Conservation (phyloP, 2,329 filamentous ascomycete genomes). For the Alternaria brassicicola region DNA sequence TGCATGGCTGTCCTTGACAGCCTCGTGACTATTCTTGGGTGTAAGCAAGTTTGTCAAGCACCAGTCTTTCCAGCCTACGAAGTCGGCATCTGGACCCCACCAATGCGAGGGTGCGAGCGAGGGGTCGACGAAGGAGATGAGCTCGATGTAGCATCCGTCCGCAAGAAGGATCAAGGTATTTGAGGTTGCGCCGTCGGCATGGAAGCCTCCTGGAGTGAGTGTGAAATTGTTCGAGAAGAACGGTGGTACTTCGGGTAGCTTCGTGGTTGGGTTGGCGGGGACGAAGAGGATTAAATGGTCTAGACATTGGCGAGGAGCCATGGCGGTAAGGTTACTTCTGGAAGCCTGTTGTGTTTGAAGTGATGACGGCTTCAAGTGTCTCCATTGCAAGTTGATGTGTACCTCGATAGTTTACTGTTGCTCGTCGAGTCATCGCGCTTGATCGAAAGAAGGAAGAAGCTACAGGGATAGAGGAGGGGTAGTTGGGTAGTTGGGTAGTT, state of each 20-base stretch:
- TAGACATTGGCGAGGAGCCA: conserved; percentile 45
- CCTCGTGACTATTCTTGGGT: conserved; percentile 18
- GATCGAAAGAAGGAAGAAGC: not conserved
- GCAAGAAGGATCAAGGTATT: conserved; percentile 68
- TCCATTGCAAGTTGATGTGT: not conserved
- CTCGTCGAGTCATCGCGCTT: not conserved
- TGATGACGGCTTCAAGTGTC: no score
- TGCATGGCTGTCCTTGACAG: conserved; percentile 51
- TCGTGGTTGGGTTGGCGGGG: conserved; percentile 59
- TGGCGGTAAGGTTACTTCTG: not conserved
- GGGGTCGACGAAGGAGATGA: conserved; percentile 66
- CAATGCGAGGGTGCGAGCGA: conserved; percentile 58
- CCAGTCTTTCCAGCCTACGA: conserved; percentile 66
- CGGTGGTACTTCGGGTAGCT: conserved; percentile 45
- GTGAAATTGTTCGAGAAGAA: conserved; percentile 63
- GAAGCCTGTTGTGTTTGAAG: not conserved
- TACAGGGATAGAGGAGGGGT: not conserved
- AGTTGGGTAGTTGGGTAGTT: no score
- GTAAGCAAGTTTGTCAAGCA: conserved; percentile 47
- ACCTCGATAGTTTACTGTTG: not conserved
- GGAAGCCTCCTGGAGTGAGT: conserved; percentile 65
- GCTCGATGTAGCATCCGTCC: conserved; percentile 70
- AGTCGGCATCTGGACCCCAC: conserved; percentile 62
- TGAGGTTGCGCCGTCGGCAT: conserved; percentile 65
- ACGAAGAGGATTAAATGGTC: conserved; percentile 71